These are phyloP conservation scores for Amanita fuliginea DNA, from an alignment of 768 basidiomycete genomes.

Conservation along the genomic window DNA sequence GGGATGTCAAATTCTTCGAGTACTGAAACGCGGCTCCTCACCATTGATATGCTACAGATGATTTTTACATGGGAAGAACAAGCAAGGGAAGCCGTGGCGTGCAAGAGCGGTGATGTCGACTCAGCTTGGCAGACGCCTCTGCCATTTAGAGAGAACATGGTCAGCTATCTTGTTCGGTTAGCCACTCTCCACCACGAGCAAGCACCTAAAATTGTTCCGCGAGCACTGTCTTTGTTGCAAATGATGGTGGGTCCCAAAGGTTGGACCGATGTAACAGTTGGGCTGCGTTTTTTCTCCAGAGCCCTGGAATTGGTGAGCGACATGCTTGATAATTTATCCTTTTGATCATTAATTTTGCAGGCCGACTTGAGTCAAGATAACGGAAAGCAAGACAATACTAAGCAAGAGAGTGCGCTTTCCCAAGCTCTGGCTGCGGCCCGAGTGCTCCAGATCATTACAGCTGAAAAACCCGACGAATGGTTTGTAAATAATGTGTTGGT, in stretches of 20 bases:
- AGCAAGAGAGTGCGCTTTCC: conserved; percentile 47
- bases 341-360: neutral
- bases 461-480: conserved; percentile 81
- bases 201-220: conserved; percentile 38
- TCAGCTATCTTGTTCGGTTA: conserved; percentile 91
- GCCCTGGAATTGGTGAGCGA: conserved; percentile 65
- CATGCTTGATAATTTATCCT: neutral
- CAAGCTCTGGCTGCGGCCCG: conserved; percentile 76
- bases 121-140: conserved; percentile 65
- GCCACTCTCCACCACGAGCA: conserved; percentile 58
- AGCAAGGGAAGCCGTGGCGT: conserved; percentile 24
- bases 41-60: conserved; percentile 84
- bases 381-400: conserved; percentile 54
- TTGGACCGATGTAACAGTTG: conserved; percentile 88
- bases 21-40: conserved; percentile 72
- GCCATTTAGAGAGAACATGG: conserved; percentile 77
- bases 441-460: conserved; percentile 77
- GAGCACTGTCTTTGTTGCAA: conserved; percentile 58
- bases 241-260: conserved; percentile 74
- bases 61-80: conserved; percentile 92
- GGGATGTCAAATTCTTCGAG: conserved; percentile 68
- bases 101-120: conserved; percentile 16
- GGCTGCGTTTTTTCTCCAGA: conserved; percentile 81
- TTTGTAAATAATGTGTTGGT: conserved; percentile 57
- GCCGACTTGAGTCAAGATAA: conserved; percentile 6